Evolutionary conservation across 108 stramenopile genomes (phyloP), one percentile per base, ranked within the genome.

Genomic region (Pseudonitzschia multiseries): DNA sequence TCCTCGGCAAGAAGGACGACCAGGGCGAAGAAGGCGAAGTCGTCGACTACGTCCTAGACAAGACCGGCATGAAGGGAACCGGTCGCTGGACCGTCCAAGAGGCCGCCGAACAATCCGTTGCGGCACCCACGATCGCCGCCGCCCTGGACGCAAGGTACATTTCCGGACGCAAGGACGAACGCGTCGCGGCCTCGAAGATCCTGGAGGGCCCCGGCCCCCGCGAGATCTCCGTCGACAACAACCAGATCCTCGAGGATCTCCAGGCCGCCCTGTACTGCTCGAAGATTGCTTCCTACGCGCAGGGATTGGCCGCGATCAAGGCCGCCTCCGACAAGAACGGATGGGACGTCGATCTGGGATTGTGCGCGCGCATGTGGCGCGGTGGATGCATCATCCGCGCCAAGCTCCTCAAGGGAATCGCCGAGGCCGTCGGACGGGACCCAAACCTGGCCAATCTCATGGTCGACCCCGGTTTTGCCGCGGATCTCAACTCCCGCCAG

Each of bases 301-400:
- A 99, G 79, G 99, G 99, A 60, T 76, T 98, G 78, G 81, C 89
- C 24, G 85, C 97, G 65, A 98, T 99, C 87, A 85, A 84, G 71
- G 82, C 89, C 22, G 94, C 94, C 17, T 93, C 94, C 27, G 92
- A 97, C 22, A 82, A 95, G 73, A 74, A 85, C 63, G 87, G 81
- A 53, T 99, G 99, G 99, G 74, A 86, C 72, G 89, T 98, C 13
- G 89, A 98, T 79, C 78, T 98, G 26, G 76, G 81, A 17, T 91
- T 96, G 69, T 98, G 98, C 79, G 94, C 96, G 41, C 89, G 92
- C 52, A 97, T 98, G 92, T 99, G 99, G 99, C 94, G 93, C 64
- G 99, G 99, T 56, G 99, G 99, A 42, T 99, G 99, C 84, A 99
- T 99, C 80, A 99, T 99, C 70, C 94, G 99, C 29, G 97, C 97